Percentiles rank a stretch among this genome's conserved stretches.
phyloP scores from a whole-genome alignment of 768 basidiomycete species.

The Boletus edulis region DNA sequence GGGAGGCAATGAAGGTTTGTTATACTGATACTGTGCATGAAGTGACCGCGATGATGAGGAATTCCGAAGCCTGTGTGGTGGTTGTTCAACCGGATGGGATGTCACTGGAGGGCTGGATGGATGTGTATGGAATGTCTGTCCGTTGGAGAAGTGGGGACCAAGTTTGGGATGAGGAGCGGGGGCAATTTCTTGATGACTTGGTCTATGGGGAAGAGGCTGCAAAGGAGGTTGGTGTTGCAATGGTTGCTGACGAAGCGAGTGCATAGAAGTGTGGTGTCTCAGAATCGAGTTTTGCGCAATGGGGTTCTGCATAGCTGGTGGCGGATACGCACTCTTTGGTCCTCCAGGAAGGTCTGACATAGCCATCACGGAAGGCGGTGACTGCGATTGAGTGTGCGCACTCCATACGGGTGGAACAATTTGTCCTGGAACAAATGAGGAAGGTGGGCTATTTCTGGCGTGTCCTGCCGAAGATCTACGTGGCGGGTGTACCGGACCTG shows the following conservation, averaged over 20 bases:
- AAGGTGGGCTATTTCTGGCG: slow-evolving; percentile 20
- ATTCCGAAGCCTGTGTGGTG: slow-evolving; percentile 40
- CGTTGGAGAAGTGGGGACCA: slow-evolving; percentile 7
- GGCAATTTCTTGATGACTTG: slow-evolving; percentile 9
- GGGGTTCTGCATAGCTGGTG: slow-evolving; percentile 10
- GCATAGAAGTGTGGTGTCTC: slow-evolving; percentile 24
- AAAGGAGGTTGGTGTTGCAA: slow-evolving; percentile 17
- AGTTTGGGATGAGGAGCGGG: slow-evolving; percentile 18
- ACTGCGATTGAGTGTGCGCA: slow-evolving; percentile 30
- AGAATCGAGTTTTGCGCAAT: slow-evolving; percentile 8
- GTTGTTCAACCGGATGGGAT: slow-evolving; percentile 47
- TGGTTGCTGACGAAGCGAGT: slow-evolving; percentile 30
- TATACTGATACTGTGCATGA: slow-evolving; percentile 48
- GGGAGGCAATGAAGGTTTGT: slow-evolving; percentile 34
- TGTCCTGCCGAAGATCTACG: slow-evolving; percentile 25
- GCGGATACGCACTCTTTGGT: slow-evolving; percentile 17
- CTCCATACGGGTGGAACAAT: slow-evolving; percentile 39
- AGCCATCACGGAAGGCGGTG: slow-evolving; percentile 21
- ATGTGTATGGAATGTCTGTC: slow-evolving; percentile 9
- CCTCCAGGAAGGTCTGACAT: slow-evolving; percentile 20
- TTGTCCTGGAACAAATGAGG: slow-evolving; percentile 38
- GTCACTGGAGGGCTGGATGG: slow-evolving; percentile 8
- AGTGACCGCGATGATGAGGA: slow-evolving; percentile 61
- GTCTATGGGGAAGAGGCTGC: slow-evolving; percentile 11
- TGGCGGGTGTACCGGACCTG: slow-evolving; percentile 15